Base-by-base conservation (phyloP, 495 filamentous ascomycete genomes). In the Letharia columbiana region DNA sequence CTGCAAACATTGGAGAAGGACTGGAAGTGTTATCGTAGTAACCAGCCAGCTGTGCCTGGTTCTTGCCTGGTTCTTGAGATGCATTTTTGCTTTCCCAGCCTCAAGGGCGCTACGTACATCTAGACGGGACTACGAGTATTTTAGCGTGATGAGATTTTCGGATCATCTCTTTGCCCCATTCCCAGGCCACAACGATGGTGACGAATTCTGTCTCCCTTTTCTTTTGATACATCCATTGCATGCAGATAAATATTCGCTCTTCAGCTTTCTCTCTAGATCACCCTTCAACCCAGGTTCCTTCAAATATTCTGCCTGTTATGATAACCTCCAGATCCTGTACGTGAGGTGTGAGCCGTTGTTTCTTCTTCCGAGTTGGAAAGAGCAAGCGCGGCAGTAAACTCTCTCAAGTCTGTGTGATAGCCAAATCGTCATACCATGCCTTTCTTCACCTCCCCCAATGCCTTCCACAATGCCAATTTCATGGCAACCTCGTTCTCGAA, bases 391-490 rank as follows among this genome's bases (percentile, higher is more conserved):
- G 9, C 45, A 6, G 35, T 49, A 18, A 33, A 47, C n/a, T 44
- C 49, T 13, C 39, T 33, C 33, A 11, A 28, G 50, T 41, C 62
- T 33, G 31, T 41, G 9, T 42, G 40, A 54, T 10, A 12, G 9
- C 2, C 10, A 50, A 41, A 39, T 39, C 35, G 20, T 50, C 15
- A 31, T 33, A 54, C 33, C 37, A 71, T 71, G 70, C 56, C 68
- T 61, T 73, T 73, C 52, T 72, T 89, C 72, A 83, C 82, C 35
- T 75, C 81, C 49, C 89, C 89, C 66, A 85, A 82, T 10, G 88
- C 89, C 54, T 86, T 89, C 69, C 86, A 87, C 58, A 78, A 77
- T 81, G 78, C 74, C 73, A 77, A 77, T 75, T 68, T 18, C 58
- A 52, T 65, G 45, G 39, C 17, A 37, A 45, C 28, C 4, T 56